Percentiles rank a stretch among this genome's conserved stretches.
Conservation (phyloP, 805 yeast genomes). For the Spathaspora arborariae region DNA sequence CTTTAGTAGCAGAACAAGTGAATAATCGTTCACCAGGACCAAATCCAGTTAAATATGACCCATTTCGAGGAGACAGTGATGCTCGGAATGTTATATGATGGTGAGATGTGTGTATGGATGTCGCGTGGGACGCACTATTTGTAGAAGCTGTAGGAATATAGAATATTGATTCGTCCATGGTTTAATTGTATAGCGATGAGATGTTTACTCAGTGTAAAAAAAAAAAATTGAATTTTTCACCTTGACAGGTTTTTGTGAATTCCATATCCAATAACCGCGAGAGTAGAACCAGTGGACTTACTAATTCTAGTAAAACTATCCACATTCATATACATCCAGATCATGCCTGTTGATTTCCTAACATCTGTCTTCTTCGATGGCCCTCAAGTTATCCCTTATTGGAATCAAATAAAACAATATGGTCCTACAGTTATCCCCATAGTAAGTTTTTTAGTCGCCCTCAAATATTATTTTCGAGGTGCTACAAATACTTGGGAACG, state of each 20-base stretch:
- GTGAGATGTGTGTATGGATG: constrained; percentile 46
- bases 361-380: constrained; percentile 72
- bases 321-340: background rate
- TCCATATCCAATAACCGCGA: no score
- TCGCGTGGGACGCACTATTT: constrained; percentile 36
- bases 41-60: constrained; percentile 44
- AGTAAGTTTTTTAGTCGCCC: constrained; percentile 38
- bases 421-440: constrained; percentile 63
- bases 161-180: constrained; percentile 50
- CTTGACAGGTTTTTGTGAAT: no score
- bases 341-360: constrained; percentile 83
- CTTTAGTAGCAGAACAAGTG: constrained; percentile 66
- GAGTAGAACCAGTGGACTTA: no score
- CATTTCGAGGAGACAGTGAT: constrained; percentile 45
- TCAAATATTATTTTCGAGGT: constrained; percentile 79
- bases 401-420: constrained; percentile 51
- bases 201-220: no score
- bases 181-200: constrained; percentile 4
- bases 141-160: constrained; percentile 43
- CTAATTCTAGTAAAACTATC: no score
- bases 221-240: background rate
- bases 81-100: constrained; percentile 49
- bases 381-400: constrained; percentile 71
- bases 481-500: constrained; percentile 86
- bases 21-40: constrained; percentile 51